Evolutionary conservation across 139 green algal genomes (phyloP), one percentile per base, ranked within the genome.

Genomic region (Micromonas commoda): DNA sequence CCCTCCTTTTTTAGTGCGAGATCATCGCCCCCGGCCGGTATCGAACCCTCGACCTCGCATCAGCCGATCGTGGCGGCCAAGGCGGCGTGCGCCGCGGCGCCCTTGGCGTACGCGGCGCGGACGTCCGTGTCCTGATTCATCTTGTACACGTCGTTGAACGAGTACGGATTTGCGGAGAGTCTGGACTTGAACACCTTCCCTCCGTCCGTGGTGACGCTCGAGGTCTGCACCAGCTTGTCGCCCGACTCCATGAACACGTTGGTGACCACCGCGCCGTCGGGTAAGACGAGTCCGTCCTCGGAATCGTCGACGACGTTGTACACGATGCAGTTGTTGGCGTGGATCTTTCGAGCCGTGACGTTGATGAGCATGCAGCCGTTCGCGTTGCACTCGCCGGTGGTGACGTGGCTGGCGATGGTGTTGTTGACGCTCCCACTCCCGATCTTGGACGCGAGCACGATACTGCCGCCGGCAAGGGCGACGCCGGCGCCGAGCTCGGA

Each of bases 231-330:
- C 21, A 80, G 61, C 53, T 80, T 80, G 23, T 73, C 39, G 5
- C 16, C 33, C 1, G 16, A 32, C 1, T 57, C 60, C 23, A 80
- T 73, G 63, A 73, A 80, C 0, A 80, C 74, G 31, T 80, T 80
- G 23, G 63, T 73, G 51, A 64, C 31, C 6, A 80, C 74, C 5
- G 28, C 29, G 60, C 74, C 74, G 26, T 80, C 74, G 2, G 53
- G 51, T 24, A 80, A 67, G 33, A 72, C 51, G 21, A 80, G 37
- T 9, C 72, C 72, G 19, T 78, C 72, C 23, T 80, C 74, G 74
- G 20, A 34, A 2, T 80, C 74, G 61, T 80, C 60, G n/a, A 72
- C 74, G 60, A 80, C 74, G 74, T 80, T 80, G 57, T 80, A 80
- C 1, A 80, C 20, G 9, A 80, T 28, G 37, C 26, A 35, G 34